Evolutionary conservation across 768 basidiomycete genomes (phyloP), one percentile per base, ranked within the genome.

Genomic region (Boletus pseudo-olivaceus): DNA sequence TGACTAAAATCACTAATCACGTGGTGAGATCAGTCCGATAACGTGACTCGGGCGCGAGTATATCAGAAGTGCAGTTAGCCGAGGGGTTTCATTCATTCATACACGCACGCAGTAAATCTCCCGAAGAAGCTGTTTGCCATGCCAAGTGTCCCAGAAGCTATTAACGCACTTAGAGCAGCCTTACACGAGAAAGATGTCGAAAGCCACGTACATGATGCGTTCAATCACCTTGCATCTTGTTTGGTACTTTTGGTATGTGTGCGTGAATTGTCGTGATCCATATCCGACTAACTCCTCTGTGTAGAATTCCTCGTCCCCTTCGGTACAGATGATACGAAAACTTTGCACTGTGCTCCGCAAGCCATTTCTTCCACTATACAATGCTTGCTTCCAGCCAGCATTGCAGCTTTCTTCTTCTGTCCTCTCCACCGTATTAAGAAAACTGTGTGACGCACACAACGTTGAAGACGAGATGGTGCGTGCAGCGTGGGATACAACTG

Each of bases 291-390:
- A 49, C 11, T 30, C n/a, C 17, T 48, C 38, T 43, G 15, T 26
- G 15, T 45, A 81, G 79, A 73, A 78, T 47, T 68, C 73, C 1
- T 70, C 75, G 2, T 54, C 70, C 3, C 62, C 74, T 14, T 76
- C 78, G 14, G 40, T 65, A n/a, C 59, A 71, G 50, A 69, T 70
- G 23, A 63, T 75, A n/a, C 63, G 61, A 26, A 76, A 72, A 51
- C 65, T 84, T 43, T 59, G 69, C 6, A 60, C 65, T 5, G 66
- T 76, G 47, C 70, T 84, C 41, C 75, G 80, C 49, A 62, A 68
- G 38, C 71, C 73, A 23, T 61, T 83, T 37, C 56, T 74, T 39
- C 73, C 74, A n/a, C 60, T 83, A 7, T 84, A 83, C 53, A 60
- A 62, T 32, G 58, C 63, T 9, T 73, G 75, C 55, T 70, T 74